Evolutionary conservation across 1,284 basidiomycete species (phyloP).

Genomic region (Tilletia caries): DNA sequence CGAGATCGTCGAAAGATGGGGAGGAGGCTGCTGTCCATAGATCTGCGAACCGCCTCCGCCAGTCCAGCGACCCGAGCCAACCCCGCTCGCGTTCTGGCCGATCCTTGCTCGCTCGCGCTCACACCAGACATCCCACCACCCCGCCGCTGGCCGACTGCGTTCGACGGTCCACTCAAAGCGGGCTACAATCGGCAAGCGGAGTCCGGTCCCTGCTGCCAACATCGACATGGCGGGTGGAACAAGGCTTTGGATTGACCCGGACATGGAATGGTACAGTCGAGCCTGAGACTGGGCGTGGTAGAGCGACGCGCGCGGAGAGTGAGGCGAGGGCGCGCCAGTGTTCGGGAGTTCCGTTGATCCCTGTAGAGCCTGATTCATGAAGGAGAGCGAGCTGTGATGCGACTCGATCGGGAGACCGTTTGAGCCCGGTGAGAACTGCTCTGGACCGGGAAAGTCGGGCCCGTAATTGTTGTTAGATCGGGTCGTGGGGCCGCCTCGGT

Average conservation of each 20-base stretch:
- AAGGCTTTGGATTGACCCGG: conserved; percentile 25
- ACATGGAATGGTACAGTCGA: conserved; percentile 15
- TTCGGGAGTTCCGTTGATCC: background rate
- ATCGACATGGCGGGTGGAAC: conserved; percentile 5
- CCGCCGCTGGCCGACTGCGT: conserved; percentile 26
- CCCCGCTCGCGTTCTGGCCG: background rate
- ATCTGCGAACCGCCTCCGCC: no score
- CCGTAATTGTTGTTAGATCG: background rate
- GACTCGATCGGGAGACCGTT: background rate
- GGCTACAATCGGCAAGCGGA: conserved; percentile 43
- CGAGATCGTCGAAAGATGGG: no score
- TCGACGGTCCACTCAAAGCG: conserved; percentile 50
- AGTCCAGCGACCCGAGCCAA: no score
- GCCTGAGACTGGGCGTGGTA: conserved; percentile 8
- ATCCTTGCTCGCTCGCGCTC: conserved; percentile 14
- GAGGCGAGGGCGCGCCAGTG: background rate
- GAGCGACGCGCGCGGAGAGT: conserved; percentile 5
- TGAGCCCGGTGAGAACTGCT: background rate
- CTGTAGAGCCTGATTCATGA: background rate
- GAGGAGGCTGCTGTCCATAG: no score
- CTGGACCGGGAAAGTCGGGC: background rate
- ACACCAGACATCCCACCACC: conserved; percentile 42
- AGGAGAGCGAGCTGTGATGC: background rate
- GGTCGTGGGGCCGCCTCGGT: background rate
- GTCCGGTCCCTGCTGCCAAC: background rate